A percentile compares a stretch with the other conserved stretches of the same genome.
Evolutionary conservation across 352 stramenopile genomes (phyloP).

Genomic region (Phytopythium mirpurense): DNA sequence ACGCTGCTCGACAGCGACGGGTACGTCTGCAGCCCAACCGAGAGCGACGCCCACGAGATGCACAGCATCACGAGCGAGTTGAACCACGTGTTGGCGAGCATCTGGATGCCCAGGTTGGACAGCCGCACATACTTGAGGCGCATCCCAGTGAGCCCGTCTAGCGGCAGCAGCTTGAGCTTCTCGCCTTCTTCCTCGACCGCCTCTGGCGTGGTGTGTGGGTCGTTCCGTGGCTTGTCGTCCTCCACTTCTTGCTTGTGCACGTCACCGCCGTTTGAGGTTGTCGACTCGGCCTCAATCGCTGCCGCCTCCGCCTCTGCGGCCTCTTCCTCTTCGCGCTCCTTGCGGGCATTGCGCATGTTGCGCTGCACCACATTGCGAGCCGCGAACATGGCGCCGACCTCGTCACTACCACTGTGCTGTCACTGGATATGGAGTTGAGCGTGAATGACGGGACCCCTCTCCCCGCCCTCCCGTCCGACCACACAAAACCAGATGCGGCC

Average conservation of each 20-base stretch:
- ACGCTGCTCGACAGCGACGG: conserved; percentile 28
- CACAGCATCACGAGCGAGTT: conserved; percentile 67
- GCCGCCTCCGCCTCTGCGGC: neutral
- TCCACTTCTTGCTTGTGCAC: neutral
- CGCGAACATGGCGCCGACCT: conserved; percentile 15
- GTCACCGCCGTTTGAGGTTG: too few species aligned
- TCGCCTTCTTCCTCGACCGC: conserved; percentile 27
- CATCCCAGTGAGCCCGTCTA: conserved; percentile 28
- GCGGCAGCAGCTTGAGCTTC: conserved; percentile 21
- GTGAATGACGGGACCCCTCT: neutral
- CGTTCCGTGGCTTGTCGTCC: neutral
- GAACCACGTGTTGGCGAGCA: conserved; percentile 52
- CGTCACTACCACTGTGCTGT: too few species aligned
- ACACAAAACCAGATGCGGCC: too few species aligned
- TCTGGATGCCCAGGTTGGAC: conserved; percentile 33
- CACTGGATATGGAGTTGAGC: neutral
- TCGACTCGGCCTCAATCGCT: neutral
- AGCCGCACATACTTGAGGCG: conserved; percentile 26
- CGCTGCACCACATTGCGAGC: conserved; percentile 17
- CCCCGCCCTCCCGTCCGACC: neutral
- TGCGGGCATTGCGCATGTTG: conserved; percentile 13
- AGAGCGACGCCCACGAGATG: conserved; percentile 77
- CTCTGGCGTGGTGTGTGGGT: neutral
- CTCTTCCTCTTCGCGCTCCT: neutral
- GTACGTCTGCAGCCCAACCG: conserved; percentile 81